Percentiles rank a stretch among this genome's conserved stretches.
Evolutionary conservation across 2,329 filamentous ascomycete genomes (phyloP).

Genomic region (Diplocarpon rosae): DNA sequence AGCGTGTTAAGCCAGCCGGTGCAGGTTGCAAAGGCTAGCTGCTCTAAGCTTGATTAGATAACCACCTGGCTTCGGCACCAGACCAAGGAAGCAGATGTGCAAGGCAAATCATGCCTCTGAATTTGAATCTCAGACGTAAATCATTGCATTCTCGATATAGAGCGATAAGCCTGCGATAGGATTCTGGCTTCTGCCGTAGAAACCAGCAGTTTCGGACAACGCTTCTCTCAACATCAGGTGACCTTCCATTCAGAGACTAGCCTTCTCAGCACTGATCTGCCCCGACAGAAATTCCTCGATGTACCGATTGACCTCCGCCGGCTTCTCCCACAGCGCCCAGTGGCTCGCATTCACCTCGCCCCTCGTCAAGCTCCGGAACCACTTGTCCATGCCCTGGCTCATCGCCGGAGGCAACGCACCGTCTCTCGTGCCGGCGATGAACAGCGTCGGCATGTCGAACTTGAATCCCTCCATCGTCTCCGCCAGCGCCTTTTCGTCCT

Average conservation of each 20-base stretch:
- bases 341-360: conserved; percentile 60
- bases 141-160: too few species aligned
- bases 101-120: too few species aligned
- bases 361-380: conserved; percentile 49
- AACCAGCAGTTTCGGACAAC: too few species aligned
- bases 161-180: too few species aligned
- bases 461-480: conserved; percentile 44
- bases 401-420: conserved; percentile 60
- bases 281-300: conserved; percentile 28
- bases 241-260: not conserved
- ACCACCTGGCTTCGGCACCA: too few species aligned
- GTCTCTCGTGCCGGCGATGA: conserved; percentile 64
- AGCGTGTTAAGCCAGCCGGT: too few species aligned
- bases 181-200: too few species aligned
- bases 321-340: conserved; percentile 72
- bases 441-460: conserved; percentile 56
- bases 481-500: conserved; percentile 58
- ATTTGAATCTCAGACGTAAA: too few species aligned
- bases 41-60: too few species aligned
- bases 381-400: conserved; percentile 58
- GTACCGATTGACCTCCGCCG: conserved; percentile 58
- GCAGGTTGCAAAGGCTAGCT: too few species aligned
- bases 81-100: too few species aligned
- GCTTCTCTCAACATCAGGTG: too few species aligned
- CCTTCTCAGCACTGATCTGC: not conserved